A percentile compares a stretch with the other conserved stretches of the same genome.
Evolutionary conservation across 495 filamentous ascomycete species (phyloP).

Genomic region (Penicillium daleae): DNA sequence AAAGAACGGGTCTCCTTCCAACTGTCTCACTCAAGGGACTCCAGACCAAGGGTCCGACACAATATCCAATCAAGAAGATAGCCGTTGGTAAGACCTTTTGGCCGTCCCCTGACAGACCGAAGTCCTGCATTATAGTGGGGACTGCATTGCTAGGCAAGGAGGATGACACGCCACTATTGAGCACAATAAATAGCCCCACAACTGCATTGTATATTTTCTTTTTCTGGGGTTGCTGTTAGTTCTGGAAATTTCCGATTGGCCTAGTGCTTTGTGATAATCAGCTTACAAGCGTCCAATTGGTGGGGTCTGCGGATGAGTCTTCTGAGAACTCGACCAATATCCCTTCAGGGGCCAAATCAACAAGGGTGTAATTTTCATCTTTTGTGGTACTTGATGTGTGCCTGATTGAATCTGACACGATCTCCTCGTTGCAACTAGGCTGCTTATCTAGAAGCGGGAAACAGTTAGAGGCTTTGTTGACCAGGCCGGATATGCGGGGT

Average conservation of each 20-base stretch:
- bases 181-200: slow-evolving; percentile 60
- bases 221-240: slow-evolving; percentile 29
- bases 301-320: slow-evolving; percentile 32
- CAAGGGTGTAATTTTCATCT: slow-evolving; percentile 26
- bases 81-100: slow-evolving; percentile 72
- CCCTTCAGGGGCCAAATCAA: slow-evolving; percentile 28
- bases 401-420: slow-evolving; percentile 10
- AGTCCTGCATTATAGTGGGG: slow-evolving; percentile 51
- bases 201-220: slow-evolving; percentile 64
- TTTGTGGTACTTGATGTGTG: background rate
- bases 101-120: slow-evolving; percentile 36
- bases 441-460: slow-evolving; percentile 15
- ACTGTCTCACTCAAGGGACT: slow-evolving; percentile 73
- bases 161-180: slow-evolving; percentile 74
- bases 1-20: slow-evolving; percentile 65
- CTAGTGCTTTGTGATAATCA: background rate
- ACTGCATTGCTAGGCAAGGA: slow-evolving; percentile 69
- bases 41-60: slow-evolving; percentile 66
- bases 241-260: background rate
- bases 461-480: slow-evolving; percentile 12
- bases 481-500: background rate
- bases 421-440: slow-evolving; percentile 9
- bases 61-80: slow-evolving; percentile 73
- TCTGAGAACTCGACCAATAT: slow-evolving; percentile 38
- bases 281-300: slow-evolving; percentile 40